Conservation (phyloP, 495 filamentous ascomycete species). For the Penicillium alfredii region DNA sequence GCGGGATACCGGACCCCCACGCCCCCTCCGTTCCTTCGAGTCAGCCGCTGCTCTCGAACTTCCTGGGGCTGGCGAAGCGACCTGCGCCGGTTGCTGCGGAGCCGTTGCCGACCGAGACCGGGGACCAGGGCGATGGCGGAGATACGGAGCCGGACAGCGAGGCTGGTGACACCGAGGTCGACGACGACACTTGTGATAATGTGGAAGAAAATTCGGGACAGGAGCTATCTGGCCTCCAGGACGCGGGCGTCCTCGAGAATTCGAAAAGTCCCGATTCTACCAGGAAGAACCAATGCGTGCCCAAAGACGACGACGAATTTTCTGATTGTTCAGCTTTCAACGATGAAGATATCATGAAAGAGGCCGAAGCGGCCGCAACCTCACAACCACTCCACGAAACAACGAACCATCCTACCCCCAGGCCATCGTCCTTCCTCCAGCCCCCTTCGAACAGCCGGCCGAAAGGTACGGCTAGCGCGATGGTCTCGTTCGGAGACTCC, state of each 20-base stretch:
- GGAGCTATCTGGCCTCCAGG: constrained; percentile 6
- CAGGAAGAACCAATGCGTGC: not conserved
- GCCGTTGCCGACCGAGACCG: constrained; percentile 5
- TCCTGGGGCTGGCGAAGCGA: constrained; percentile 24
- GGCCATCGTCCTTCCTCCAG: not conserved
- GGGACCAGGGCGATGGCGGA: constrained; percentile 3
- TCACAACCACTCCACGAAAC: constrained; percentile 1
- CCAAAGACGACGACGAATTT: constrained; percentile 33
- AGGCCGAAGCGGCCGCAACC: constrained; percentile 16
- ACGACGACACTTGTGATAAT: constrained; percentile 15
- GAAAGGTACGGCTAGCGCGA: not conserved
- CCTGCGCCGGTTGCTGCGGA: no score
- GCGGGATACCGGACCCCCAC: constrained; percentile 41
- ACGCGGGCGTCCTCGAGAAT: constrained; percentile 3
- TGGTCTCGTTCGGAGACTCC: constrained; percentile 1
- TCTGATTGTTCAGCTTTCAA: constrained; percentile 38
- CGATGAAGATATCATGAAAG: constrained; percentile 29
- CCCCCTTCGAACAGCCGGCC: not conserved
- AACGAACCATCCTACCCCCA: not conserved
- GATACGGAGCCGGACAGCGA: constrained; percentile 10
- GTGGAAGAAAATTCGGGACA: constrained; percentile 10
- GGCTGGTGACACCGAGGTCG: constrained; percentile 19
- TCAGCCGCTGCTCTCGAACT: constrained; percentile 42
- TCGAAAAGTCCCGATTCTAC: no score
- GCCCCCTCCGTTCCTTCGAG: constrained; percentile 38